Evolutionary conservation across 352 stramenopile genomes (phyloP).

Genomic region (Globisporangium heterothallicum): DNA sequence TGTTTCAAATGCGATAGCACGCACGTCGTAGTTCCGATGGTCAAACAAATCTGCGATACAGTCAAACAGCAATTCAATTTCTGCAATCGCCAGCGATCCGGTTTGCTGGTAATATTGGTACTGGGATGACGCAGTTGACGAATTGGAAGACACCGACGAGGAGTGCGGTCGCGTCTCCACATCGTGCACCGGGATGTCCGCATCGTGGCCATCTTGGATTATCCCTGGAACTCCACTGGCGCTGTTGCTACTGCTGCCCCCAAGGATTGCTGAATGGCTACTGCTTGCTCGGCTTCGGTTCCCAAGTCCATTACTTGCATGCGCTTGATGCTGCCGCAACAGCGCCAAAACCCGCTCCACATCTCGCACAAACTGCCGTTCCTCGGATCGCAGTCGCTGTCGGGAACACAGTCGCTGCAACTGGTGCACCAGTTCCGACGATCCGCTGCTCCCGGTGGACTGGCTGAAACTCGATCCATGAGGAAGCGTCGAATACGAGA

Average conservation of each 20-base stretch:
- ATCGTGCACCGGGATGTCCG: background rate
- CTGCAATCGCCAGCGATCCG: constrained; percentile 13
- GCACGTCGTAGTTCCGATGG: constrained; percentile 63
- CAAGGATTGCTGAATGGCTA: too few relatives aligned
- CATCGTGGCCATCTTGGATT: background rate
- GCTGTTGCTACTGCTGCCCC: background rate
- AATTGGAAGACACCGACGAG: constrained; percentile 6
- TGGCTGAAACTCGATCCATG: constrained; percentile 9
- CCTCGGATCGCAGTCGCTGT: constrained; percentile 57
- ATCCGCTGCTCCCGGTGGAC: background rate
- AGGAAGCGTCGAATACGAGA: background rate
- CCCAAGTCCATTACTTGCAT: background rate
- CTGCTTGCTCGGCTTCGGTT: constrained; percentile 2
- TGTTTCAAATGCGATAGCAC: constrained; percentile 69
- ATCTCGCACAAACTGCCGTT: constrained; percentile 59
- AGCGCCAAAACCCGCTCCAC: constrained; percentile 56
- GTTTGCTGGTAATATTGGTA: background rate
- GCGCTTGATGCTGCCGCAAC: constrained; percentile 19
- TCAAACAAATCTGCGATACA: constrained; percentile 68
- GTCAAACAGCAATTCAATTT: constrained; percentile 59
- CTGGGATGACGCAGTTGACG: background rate
- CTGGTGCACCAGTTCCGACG: constrained; percentile 48
- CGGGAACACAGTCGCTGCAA: constrained; percentile 57
- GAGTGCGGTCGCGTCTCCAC: constrained; percentile 3
- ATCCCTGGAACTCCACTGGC: background rate